These are phyloP conservation scores for Gremmenia infestans DNA, from an alignment of 2,329 filamentous ascomycete species.

Conservation along the genomic window DNA sequence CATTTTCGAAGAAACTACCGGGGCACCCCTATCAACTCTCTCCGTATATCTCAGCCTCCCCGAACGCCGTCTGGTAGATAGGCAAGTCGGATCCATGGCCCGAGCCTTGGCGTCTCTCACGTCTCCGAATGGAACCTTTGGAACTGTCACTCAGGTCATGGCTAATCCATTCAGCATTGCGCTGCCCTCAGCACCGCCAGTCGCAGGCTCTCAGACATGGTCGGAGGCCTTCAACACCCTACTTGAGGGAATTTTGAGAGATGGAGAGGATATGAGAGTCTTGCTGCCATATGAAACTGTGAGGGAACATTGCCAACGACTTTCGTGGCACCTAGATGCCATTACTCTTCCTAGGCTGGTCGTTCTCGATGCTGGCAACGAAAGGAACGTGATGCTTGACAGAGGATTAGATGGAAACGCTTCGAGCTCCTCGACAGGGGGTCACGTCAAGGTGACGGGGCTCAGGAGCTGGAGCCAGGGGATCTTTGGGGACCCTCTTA, in stretches of 20 bases:
- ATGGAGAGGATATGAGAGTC: slow-evolving; percentile 56
- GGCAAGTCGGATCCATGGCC: slow-evolving; percentile 26
- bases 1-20: slow-evolving; percentile 23
- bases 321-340: slow-evolving; percentile 46
- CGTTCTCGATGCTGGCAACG: slow-evolving; percentile 47
- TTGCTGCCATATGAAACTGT: slow-evolving; percentile 53
- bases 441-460: slow-evolving; percentile 38
- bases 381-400: slow-evolving; percentile 45
- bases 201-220: slow-evolving; percentile 43
- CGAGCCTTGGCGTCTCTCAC: slow-evolving; percentile 24
- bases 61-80: slow-evolving; percentile 24
- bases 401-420: slow-evolving; percentile 10
- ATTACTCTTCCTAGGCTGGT: slow-evolving; percentile 49
- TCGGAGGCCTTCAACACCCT: slow-evolving; percentile 51
- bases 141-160: slow-evolving; percentile 24
- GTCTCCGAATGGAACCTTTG: slow-evolving; percentile 28
- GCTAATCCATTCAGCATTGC: slow-evolving; percentile 13
- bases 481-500: slow-evolving; percentile 55
- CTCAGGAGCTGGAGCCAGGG: slow-evolving; percentile 55
- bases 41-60: slow-evolving; percentile 24
- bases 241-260: slow-evolving; percentile 51
- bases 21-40: slow-evolving; percentile 24
- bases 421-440: slow-evolving; percentile 1
- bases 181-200: slow-evolving; percentile 2
- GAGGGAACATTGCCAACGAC: slow-evolving; percentile 45